Evolutionary conservation across 129 eudicot species (phyloP).

Genomic region (Apium graveolens): DNA sequence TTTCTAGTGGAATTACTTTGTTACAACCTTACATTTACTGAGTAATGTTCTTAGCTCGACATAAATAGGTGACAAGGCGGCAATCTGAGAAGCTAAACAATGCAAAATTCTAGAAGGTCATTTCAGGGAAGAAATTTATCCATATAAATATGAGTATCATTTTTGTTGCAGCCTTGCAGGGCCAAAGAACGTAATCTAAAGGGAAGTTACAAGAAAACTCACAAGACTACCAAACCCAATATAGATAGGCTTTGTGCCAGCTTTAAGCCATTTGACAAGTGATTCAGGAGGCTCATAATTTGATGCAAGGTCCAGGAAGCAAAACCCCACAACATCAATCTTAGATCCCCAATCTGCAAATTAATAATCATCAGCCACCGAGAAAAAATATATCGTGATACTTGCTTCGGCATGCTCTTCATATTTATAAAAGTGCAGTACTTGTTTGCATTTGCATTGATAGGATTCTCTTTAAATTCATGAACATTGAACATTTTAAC

Average conservation of each 20-base stretch:
- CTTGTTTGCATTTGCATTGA: not conserved
- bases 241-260: constrained; percentile 94
- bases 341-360: constrained; percentile 97
- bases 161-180: constrained; percentile 2
- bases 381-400: not conserved
- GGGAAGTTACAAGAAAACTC: constrained; percentile 29
- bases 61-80: not conserved
- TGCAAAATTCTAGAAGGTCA: not conserved
- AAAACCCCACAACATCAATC: constrained; percentile 93
- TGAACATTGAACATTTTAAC: not conserved
- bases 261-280: constrained; percentile 81
- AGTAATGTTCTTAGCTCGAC: not conserved
- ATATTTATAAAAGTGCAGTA: not conserved
- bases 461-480: not conserved
- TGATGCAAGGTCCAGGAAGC: constrained; percentile 98
- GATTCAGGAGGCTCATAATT: constrained; percentile 77
- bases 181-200: constrained; percentile 1
- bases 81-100: not conserved
- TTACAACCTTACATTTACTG: not conserved
- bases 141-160: not conserved
- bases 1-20: not conserved
- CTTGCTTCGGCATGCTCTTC: not conserved
- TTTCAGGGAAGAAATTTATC: too few relatives aligned
- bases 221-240: constrained; percentile 98
- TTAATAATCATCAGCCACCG: constrained; percentile 1